Base-by-base conservation (phyloP, 2,329 filamentous ascomycete genomes). In the Ascochyta viciae-villosae region DNA sequence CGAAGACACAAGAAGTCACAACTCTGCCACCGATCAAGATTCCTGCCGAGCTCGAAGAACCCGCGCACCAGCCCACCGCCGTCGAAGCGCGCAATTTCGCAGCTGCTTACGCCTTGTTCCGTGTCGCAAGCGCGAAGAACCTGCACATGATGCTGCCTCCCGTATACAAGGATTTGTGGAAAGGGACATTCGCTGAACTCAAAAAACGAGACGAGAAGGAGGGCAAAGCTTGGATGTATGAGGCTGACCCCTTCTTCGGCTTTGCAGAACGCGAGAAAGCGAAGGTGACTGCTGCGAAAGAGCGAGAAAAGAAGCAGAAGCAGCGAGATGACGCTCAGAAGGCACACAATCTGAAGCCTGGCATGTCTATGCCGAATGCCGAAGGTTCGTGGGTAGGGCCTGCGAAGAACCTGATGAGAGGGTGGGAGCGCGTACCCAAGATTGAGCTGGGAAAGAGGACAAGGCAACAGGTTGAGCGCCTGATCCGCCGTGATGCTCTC, bases 51-150 rank as follows among this genome's bases (percentile, higher is more conserved):
- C 88, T 95, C 71, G 90, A 90, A 66, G 86, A 94, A 55, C 81
- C 95, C 54, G 89, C 91, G 23, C 82, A 84, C 49, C 89, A 91
- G 72, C 84, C 90, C 6, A 95, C 90, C 4, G 87, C 92, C 1
- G 83, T 98, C 9, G 95, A 99, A 80, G 94, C 95, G 19, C 88
- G 90, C 57, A 94, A 99, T 79, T 95, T 96, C 63, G 92, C 93
- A 8, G 95, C 95, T 4, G 91, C 93, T 0, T 98, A 96, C 77
- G 90, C 89, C 3, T 83, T 99, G 8, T 98, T 95, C 73, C 85
- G 95, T 45, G 90, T 98, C 3, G 94, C 91, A 76, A 97, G 90
- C 72, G 96, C 96, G 88, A 92, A 93, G 77, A 98, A 98, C 73
- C 86, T 97, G 67, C 92, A 96, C 72, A 96, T 92, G 81, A 94